These are phyloP conservation scores for Aspergillus sp. DNA, from an alignment of 2,329 filamentous ascomycete genomes.

Conservation along the genomic window DNA sequence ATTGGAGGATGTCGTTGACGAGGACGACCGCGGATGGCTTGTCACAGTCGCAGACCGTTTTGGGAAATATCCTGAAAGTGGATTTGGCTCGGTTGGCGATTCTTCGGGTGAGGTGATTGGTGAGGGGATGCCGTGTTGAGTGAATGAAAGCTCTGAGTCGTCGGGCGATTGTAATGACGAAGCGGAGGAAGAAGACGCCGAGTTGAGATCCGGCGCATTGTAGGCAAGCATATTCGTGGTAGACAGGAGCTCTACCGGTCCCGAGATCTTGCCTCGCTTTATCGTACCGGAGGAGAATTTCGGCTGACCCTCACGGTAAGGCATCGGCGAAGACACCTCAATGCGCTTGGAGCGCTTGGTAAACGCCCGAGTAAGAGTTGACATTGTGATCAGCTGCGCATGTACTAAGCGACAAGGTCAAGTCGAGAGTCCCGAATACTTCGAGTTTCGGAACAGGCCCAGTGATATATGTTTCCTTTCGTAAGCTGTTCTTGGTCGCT, in stretches of 20 bases:
- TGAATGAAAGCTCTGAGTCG: slow-evolving; percentile 62
- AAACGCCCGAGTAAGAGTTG: slow-evolving; percentile 46
- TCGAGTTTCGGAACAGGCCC: slow-evolving; percentile 1
- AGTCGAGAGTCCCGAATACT: slow-evolving; percentile 1
- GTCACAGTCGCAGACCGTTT: slow-evolving; percentile 68
- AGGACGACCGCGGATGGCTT: slow-evolving; percentile 50
- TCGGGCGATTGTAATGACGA: slow-evolving; percentile 63
- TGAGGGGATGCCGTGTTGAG: slow-evolving; percentile 52
- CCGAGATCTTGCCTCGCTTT: slow-evolving; percentile 67
- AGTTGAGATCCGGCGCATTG: slow-evolving; percentile 79
- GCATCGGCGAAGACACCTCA: slow-evolving; percentile 46
- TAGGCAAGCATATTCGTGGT: slow-evolving; percentile 97
- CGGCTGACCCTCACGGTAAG: slow-evolving; percentile 45
- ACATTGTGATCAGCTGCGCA: slow-evolving; percentile 29
- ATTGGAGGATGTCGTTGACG: slow-evolving; percentile 46
- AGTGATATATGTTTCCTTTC: slow-evolving; percentile 10
- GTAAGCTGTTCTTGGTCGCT: slow-evolving; percentile 4
- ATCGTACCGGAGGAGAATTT: slow-evolving; percentile 47
- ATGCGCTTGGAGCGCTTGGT: slow-evolving; percentile 49
- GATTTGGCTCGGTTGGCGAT: slow-evolving; percentile 54
- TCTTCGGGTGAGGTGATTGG: slow-evolving; percentile 49
- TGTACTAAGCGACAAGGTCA: not conserved
- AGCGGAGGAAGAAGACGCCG: slow-evolving; percentile 47
- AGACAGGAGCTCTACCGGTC: slow-evolving; percentile 80
- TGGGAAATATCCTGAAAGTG: slow-evolving; percentile 62